Evolutionary conservation across 495 filamentous ascomycete species (phyloP).

Genomic region (Penicillium lagena): DNA sequence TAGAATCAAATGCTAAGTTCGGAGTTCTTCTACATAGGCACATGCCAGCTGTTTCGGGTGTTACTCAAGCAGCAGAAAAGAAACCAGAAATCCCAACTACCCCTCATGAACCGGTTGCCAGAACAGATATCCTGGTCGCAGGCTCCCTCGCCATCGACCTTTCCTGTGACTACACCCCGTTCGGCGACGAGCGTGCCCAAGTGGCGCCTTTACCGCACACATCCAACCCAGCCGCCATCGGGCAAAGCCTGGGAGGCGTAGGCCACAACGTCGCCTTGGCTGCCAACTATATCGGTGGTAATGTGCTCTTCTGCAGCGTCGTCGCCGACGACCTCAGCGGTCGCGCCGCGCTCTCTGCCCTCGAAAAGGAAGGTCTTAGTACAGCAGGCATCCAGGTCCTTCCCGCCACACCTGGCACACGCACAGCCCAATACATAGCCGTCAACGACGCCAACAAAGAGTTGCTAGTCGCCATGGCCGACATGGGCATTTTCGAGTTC

Average conservation of each 20-base stretch:
- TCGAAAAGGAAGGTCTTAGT: slow-evolving; percentile 57
- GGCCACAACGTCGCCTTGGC: slow-evolving; percentile 88
- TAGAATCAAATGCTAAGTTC: slow-evolving; percentile 26
- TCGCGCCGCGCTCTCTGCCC: slow-evolving; percentile 54
- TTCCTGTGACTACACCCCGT: slow-evolving; percentile 67
- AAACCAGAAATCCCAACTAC: slow-evolving; percentile 1
- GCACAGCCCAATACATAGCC: slow-evolving; percentile 86
- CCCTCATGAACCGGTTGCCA: slow-evolving; percentile 8
- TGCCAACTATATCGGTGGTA: slow-evolving; percentile 53
- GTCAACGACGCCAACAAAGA: slow-evolving; percentile 80
- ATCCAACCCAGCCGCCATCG: slow-evolving; percentile 78
- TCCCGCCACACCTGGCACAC: slow-evolving; percentile 37
- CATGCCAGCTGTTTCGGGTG: slow-evolving; percentile 31
- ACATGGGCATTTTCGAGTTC: slow-evolving; percentile 79
- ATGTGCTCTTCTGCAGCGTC: slow-evolving; percentile 64
- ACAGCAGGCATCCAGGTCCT: slow-evolving; percentile 55
- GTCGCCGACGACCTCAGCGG: slow-evolving; percentile 76
- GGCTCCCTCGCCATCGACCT: slow-evolving; percentile 86
- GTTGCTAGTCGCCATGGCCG: slow-evolving; percentile 82
- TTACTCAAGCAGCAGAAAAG: slow-evolving; percentile 14
- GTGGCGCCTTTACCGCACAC: slow-evolving; percentile 59
- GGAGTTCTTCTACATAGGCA: slow-evolving; percentile 29
- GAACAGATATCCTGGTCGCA: slow-evolving; percentile 71
- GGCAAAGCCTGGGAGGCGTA: slow-evolving; percentile 84
- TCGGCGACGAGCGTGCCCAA: slow-evolving; percentile 15